phyloP scores from a whole-genome alignment of 2,329 filamentous ascomycete species.

The Cladophialophora carrionii region DNA sequence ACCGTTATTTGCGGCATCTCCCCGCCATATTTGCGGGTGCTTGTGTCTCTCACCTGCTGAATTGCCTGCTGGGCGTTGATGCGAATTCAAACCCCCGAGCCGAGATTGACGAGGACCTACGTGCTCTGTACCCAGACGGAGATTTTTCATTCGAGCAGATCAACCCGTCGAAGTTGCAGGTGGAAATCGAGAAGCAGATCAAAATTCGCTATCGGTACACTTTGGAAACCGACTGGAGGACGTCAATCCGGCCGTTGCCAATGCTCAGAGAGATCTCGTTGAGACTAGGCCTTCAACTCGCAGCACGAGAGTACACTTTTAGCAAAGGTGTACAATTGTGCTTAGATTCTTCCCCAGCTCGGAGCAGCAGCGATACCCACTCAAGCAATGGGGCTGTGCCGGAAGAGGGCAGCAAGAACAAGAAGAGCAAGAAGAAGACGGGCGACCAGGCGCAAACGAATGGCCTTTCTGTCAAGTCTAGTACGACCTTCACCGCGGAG shows the following conservation, averaged over 20 bases:
- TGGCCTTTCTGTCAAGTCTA: slow-evolving; percentile 51
- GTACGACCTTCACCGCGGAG: slow-evolving; percentile 73
- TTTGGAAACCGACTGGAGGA: slow-evolving; percentile 69
- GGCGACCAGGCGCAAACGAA: slow-evolving; percentile 34
- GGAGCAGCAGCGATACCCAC: slow-evolving; percentile 44
- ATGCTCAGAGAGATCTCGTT: slow-evolving; percentile 85
- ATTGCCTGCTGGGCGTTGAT: slow-evolving; percentile 81
- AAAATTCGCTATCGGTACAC: slow-evolving; percentile 74
- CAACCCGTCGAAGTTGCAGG: slow-evolving; percentile 71
- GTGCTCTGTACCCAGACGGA: slow-evolving; percentile 75
- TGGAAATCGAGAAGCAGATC: slow-evolving; percentile 72
- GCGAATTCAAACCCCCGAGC: slow-evolving; percentile 77
- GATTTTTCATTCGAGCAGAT: slow-evolving; percentile 80
- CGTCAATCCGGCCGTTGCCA: slow-evolving; percentile 72
- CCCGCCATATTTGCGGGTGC: slow-evolving; percentile 78
- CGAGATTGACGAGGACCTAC: slow-evolving; percentile 74
- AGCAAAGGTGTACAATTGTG: slow-evolving; percentile 49
- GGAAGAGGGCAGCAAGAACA: slow-evolving; percentile 58
- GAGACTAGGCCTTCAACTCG: slow-evolving; percentile 87
- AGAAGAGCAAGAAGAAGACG: slow-evolving; percentile 58
- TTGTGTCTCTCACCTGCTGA: slow-evolving; percentile 83
- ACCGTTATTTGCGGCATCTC: slow-evolving; percentile 76
- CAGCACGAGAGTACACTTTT: slow-evolving; percentile 76
- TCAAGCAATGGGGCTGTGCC: slow-evolving; percentile 40
- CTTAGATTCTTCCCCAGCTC: slow-evolving; percentile 40